These are phyloP conservation scores for Arabis alpina DNA, from an alignment of 345 rosid species.

Conservation along the genomic window DNA sequence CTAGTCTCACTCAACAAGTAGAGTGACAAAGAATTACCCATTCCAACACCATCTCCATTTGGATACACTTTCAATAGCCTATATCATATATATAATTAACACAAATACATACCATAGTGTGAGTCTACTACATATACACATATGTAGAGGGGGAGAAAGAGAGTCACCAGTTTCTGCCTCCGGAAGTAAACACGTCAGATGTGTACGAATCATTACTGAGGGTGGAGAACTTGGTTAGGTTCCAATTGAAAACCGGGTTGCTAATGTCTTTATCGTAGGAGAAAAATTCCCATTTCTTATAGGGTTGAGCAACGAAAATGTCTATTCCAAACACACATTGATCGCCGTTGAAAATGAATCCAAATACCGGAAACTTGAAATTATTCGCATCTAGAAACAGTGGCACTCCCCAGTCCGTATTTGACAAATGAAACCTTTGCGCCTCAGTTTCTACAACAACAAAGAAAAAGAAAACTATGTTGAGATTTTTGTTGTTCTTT, in stretches of 20 bases:
- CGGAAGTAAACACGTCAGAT: slow-evolving; percentile 8
- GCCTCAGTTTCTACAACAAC: slow-evolving; percentile 7
- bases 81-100: slow-evolving; percentile 7
- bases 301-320: slow-evolving; percentile 26
- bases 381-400: background rate
- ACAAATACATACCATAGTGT: background rate
- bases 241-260: slow-evolving; percentile 11
- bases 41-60: slow-evolving; percentile 24
- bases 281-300: background rate
- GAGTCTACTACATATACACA: background rate
- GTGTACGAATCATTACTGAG: background rate
- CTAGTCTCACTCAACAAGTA: slow-evolving; percentile 27
- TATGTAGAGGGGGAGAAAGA: background rate
- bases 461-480: background rate
- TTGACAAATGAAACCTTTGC: background rate
- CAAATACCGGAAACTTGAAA: background rate
- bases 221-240: slow-evolving; percentile 11
- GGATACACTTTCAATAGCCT: slow-evolving; percentile 30
- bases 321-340: slow-evolving; percentile 32
- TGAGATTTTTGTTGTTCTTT: background rate
- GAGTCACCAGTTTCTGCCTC: slow-evolving; percentile 34
- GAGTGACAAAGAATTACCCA: slow-evolving; percentile 22
- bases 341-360: background rate
- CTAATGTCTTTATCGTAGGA: slow-evolving; percentile 9
- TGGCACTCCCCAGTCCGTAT: background rate